Base-by-base conservation (phyloP, 164 flowering plant species). In the Vitis labrusca region DNA sequence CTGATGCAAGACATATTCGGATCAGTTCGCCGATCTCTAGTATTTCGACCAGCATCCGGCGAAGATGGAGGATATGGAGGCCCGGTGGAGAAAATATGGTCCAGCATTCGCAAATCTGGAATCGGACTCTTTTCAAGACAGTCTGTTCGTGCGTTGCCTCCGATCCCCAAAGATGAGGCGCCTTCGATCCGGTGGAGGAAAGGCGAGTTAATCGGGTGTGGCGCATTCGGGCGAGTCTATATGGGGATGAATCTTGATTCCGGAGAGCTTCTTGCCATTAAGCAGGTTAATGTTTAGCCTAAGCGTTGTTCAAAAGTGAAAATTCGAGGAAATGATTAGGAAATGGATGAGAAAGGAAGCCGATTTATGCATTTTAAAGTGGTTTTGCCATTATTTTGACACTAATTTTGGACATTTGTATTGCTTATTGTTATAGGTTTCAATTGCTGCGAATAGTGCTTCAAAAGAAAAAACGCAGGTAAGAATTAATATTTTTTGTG, bases 211-310 rank as follows among this genome's bases (percentile, higher is more conserved):
- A 93, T 96, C 49, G 99, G 99, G 1, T 87, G 85, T 66, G 99
- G 99, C n/a, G 99, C 98, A 1, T 96, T 89, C 65, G 99, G 99
- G 1, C 79, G 91, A 32, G 98, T 93, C 63, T 91, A 96, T 64
- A 93, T 93, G 97, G 99, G 99, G 50, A 93, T 96, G 98, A 90
- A 93, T 74, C 90, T 90, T 47, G 99, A 92, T 79, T 91, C 98
- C 8, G 99, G 99, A 15, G 99, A 96, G 84, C 91, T 96, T 70
- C 85, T 96, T 12, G 99, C 98, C 2, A 91, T 96, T 29, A 96
- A 96, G 70, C 97, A 95, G 92, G 99, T 84, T 51, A 19, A 61
- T 61, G 30, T 3, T 37, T 37, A 37, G 44, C 44, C 44, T 37
- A 37, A 3, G 44, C 2, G 5, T 3, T 37, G 44, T 37, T 37